Base-by-base conservation (phyloP, 1,284 basidiomycete genomes). In the Fomes fomentarius region DNA sequence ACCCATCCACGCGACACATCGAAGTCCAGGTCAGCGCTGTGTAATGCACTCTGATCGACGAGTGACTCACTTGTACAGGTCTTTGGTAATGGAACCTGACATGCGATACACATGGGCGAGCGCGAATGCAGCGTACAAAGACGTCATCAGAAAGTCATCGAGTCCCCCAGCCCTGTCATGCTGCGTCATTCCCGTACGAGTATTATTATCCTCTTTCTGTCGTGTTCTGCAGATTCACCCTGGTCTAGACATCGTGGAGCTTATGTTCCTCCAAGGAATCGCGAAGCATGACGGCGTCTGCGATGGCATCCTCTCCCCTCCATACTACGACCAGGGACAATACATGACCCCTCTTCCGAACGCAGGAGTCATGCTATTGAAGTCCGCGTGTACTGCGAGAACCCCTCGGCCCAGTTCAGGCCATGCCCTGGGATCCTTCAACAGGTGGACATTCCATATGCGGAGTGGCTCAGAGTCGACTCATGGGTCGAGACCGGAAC, bases 91-190 rank as follows among this genome's bases (percentile, higher is more conserved):
- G 85, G 85, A 0, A 45, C 66, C 0, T 82, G 81, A 4, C 73
- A 82, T 48, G 82, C 80, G 2, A 73, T 88, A 11, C 84, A 87
- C 64, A 80, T 89, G 73, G 83, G 85, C 30, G 87, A 90, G 63
- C 75, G 89, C 11, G 89, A 91, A 66, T 88, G 86, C 61, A 85
- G 82, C 39, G 72, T 89, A 15, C 89, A 91, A 65, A 74, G 89
- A 26, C 71, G 88, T 24, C 83, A 89, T 63, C 89, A 91, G 68
- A 91, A 91, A 65, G 79, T 91, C 4, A 80, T 91, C 28, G 89
- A 90, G 63, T 76, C 80, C 1, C 82, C 82, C 0, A 83, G 81
- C 60, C 79, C 83, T 5, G 81, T 83, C 65, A 72, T 82, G 45
- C 52, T 66, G 14, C 50, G 56, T 21, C 69, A 72, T 64, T 73